Conservation (phyloP, 768 basidiomycete species). For the Boletus coccyginus region DNA sequence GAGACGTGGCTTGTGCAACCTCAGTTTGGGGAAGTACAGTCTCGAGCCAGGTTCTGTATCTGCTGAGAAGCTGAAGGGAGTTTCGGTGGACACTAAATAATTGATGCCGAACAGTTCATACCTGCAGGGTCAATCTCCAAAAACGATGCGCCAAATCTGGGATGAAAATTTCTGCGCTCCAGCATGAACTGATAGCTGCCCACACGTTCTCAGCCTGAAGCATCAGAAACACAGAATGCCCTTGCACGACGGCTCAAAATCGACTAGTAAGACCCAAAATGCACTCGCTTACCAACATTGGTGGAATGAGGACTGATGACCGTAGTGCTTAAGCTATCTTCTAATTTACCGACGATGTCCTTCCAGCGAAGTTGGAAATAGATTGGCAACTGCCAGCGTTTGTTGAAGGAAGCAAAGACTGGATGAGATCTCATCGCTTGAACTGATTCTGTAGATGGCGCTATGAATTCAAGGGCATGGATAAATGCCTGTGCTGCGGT, state of each 20-base stretch:
- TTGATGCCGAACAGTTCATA: conserved; percentile 27
- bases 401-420: conserved; percentile 68
- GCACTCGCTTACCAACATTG: conserved; percentile 39
- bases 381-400: conserved; percentile 93
- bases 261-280: background rate
- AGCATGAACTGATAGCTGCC: conserved; percentile 74
- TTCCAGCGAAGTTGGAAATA: conserved; percentile 99
- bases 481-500: conserved; percentile 82
- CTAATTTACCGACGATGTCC: conserved; percentile 78
- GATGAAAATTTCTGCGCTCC: conserved; percentile 85
- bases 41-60: conserved; percentile 80
- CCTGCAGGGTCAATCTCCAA: conserved; percentile 91
- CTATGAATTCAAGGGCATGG: conserved; percentile 74
- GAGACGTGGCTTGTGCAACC: conserved; percentile 32
- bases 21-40: conserved; percentile 47
- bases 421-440: conserved; percentile 71
- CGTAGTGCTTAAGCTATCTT: conserved; percentile 54
- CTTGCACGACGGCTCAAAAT: conserved; percentile 13
- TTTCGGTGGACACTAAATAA: background rate
- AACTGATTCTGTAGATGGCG: conserved; percentile 71
- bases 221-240: conserved; percentile 45
- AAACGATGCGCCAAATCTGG: conserved; percentile 81
- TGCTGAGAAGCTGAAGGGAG: conserved; percentile 63
- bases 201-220: conserved; percentile 67
- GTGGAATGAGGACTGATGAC: conserved; percentile 38